A percentile compares a stretch with the other conserved stretches of the same genome.
Evolutionary conservation across 1,139 yeast genomes (phyloP).

Genomic region (Hansenula sp.): DNA sequence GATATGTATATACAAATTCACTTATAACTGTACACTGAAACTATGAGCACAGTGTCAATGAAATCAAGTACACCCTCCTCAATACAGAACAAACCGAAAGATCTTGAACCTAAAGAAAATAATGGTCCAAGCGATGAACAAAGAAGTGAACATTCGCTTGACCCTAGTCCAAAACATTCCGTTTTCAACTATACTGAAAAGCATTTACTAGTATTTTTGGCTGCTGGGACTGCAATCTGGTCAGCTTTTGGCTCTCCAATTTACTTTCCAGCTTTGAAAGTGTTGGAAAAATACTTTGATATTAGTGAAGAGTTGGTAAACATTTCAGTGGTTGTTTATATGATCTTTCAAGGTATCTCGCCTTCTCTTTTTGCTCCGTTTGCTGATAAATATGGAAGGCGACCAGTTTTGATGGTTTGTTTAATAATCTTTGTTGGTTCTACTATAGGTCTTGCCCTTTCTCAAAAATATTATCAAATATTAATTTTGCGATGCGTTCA

Average conservation of each 20-base stretch:
- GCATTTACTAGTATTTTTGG: constrained; percentile 31
- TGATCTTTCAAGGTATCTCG: constrained; percentile 64
- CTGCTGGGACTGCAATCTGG: constrained; percentile 48
- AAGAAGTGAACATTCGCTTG: too few species aligned
- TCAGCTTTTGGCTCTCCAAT: constrained; percentile 69
- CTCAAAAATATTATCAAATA: constrained; percentile 50
- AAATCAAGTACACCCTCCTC: too few species aligned
- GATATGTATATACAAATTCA: too few species aligned
- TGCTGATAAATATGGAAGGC: constrained; percentile 65
- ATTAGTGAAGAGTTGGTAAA: constrained; percentile 55
- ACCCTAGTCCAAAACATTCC: constrained; percentile 21
- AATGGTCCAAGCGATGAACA: too few species aligned
- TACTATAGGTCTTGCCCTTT: constrained; percentile 56
- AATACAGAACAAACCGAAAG: too few species aligned
- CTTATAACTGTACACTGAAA: too few species aligned
- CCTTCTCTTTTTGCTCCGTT: constrained; percentile 63
- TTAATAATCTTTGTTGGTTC: constrained; percentile 50
- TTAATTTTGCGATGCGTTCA: constrained; percentile 61
- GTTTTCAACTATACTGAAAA: constrained; percentile 35
- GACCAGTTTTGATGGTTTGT: constrained; percentile 59
- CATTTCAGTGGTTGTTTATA: constrained; percentile 66
- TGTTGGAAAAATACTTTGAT: constrained; percentile 45
- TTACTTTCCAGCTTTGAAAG: constrained; percentile 68
- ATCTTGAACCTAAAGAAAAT: too few species aligned
- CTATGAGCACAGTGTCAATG: too few species aligned